Base-by-base conservation (phyloP, 495 filamentous ascomycete species). In the Aeminium ludgeri region DNA sequence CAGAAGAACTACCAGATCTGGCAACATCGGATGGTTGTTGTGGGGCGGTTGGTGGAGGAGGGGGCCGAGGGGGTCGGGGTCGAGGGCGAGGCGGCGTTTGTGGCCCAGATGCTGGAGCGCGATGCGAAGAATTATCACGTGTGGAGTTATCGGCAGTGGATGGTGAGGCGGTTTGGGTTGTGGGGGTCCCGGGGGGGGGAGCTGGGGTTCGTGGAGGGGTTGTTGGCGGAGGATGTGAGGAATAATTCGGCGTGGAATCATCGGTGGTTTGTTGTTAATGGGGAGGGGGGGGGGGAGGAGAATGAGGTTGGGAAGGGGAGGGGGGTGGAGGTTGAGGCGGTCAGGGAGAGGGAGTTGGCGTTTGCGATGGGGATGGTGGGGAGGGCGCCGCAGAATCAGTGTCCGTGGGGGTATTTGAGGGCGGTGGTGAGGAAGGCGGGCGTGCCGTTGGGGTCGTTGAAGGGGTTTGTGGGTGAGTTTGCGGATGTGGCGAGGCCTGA, bases 1-100 rank as follows among this genome's bases (percentile, higher is more conserved):
- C 72, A 87, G 52, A 97, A 97, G 58, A 97, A 96, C 58, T 97
- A 95, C 61, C 89, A 97, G 58, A 96, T 96, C 55, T 96, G 89
- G 89, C 85, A 94, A 54, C 91, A 96, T 58, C 81, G 89, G 19
- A 82, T 94, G 59, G 67, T 85, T 28, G 63, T 97, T 15, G 70
- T 94, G 55, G n/a, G n/a, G n/a, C n/a, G n/a, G n/a, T n/a, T n/a
- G n/a, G n/a, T n/a, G n/a, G n/a, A n/a, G n/a, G n/a, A n/a, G n/a
- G n/a, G n/a, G n/a, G 69, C 80, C 54, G 46, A 43, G 31, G 54
- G 68, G 30, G 60, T 49, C 20, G 53, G 54, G 12, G 38, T 56
- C 6, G 54, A 56, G 12, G 67, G 69, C 13, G 89, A 97, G 63
- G 56, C 62, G 20, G 64, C 65, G 29, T 97, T 97, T 65, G 70